Evolutionary conservation across 2,329 filamentous ascomycete species (phyloP).

Genomic region (Pseudocercospora vitis): DNA sequence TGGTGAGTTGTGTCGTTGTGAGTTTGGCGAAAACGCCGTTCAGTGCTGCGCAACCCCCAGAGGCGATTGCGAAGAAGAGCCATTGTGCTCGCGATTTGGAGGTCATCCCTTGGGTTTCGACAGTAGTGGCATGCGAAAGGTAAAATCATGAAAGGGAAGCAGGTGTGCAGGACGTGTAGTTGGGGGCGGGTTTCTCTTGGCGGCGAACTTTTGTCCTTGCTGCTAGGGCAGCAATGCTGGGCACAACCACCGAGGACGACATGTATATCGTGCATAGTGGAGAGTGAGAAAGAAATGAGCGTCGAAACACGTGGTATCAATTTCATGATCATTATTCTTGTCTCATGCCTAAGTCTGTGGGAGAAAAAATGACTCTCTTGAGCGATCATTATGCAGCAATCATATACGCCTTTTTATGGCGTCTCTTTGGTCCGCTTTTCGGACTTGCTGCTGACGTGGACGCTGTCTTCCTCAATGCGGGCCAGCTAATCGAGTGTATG

Average conservation of each 20-base stretch:
- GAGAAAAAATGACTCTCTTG: too few species aligned
- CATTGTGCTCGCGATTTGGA: conserved; percentile 38
- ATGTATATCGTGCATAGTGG: not conserved
- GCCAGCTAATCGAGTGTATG: too few species aligned
- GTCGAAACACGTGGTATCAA: not conserved
- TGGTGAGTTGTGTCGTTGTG: conserved; percentile 63
- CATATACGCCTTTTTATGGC: too few species aligned
- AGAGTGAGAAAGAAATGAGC: not conserved
- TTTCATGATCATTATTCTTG: conserved; percentile 3
- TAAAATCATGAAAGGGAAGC: not conserved
- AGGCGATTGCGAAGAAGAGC: conserved; percentile 69
- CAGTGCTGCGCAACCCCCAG: conserved; percentile 74
- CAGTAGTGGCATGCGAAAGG: not conserved
- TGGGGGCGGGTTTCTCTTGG: too few species aligned
- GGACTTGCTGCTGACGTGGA: too few species aligned
- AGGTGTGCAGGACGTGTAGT: not conserved
- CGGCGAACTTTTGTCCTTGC: too few species aligned
- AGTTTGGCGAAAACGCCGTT: conserved; percentile 84
- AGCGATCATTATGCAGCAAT: too few species aligned
- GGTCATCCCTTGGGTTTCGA: conserved; percentile 6
- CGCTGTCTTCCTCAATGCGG: too few species aligned
- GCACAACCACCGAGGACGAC: too few species aligned
- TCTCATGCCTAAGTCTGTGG: not conserved
- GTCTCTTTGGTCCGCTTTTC: too few species aligned
- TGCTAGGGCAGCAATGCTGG: too few species aligned